These are phyloP conservation scores for Pleurozium schreberi DNA, from an alignment of 225 moss, liverwort and hornwort species.

Conservation along the genomic window DNA sequence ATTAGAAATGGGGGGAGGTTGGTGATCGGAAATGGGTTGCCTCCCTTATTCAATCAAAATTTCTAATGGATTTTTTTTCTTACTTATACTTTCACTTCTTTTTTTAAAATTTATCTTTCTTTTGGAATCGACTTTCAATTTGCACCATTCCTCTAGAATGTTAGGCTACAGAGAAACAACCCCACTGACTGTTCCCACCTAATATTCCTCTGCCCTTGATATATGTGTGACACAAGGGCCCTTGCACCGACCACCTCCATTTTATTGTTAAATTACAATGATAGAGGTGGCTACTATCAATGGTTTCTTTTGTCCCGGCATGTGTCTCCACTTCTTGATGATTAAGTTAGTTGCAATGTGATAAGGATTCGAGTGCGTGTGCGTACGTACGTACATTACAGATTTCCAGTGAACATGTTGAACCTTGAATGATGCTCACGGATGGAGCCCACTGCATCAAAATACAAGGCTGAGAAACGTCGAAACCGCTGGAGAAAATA, in stretches of 20 bases:
- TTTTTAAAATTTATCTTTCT: neutral
- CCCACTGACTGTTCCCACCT: neutral
- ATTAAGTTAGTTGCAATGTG: neutral
- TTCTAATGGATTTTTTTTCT: fast-evolving
- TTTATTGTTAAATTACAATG: neutral
- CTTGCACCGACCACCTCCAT: neutral
- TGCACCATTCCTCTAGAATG: neutral
- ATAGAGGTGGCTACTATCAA: neutral
- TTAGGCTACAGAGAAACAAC: neutral
- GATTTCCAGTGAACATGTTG: neutral
- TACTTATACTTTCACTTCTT: fast-evolving
- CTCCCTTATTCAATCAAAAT: too few species aligned
- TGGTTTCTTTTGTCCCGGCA: neutral
- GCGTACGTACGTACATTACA: too few species aligned
- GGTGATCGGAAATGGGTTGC: too few species aligned
- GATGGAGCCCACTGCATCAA: neutral
- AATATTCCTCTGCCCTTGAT: neutral
- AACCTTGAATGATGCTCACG: neutral
- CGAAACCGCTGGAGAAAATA: neutral
- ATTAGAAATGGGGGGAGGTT: too few species aligned
- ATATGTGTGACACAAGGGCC: neutral
- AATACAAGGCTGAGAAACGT: neutral
- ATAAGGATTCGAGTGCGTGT: neutral
- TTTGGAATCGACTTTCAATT: neutral
- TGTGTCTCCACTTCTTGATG: too few species aligned